Conservation (phyloP, 345 rosid genomes). For the Moringa oleifera region DNA sequence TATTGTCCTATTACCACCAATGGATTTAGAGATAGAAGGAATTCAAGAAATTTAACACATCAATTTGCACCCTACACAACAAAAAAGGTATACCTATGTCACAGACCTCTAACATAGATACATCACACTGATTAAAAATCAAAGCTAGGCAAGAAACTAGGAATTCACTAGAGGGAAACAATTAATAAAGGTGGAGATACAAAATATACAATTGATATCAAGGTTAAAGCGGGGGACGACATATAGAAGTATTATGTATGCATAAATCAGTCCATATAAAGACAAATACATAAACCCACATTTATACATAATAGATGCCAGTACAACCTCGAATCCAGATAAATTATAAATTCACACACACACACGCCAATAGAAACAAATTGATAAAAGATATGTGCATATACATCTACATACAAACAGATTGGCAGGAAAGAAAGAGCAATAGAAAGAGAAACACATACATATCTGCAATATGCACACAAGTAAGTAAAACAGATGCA, state of each 20-base stretch:
- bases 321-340: background rate
- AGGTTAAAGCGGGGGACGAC: too few species aligned
- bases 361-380: background rate
- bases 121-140: too few species aligned
- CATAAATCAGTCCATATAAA: too few species aligned
- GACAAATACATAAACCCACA: too few species aligned
- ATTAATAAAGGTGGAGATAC: background rate
- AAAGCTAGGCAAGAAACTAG: background rate
- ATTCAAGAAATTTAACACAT: too few species aligned
- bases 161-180: background rate
- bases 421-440: slow-evolving; percentile 8
- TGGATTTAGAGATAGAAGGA: too few species aligned
- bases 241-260: too few species aligned
- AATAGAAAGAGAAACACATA: background rate
- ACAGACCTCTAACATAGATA: too few species aligned
- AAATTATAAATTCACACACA: background rate
- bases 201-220: too few species aligned
- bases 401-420: background rate
- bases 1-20: too few species aligned
- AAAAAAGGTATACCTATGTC: too few species aligned
- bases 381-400: background rate
- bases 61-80: too few species aligned
- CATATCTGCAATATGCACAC: background rate
- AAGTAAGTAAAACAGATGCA: background rate
- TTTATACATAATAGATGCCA: background rate